A percentile compares a stretch with the other conserved stretches of the same genome.
These are phyloP conservation scores for Xylaria cubensis DNA, from an alignment of 495 filamentous ascomycete species.

Conservation along the genomic window DNA sequence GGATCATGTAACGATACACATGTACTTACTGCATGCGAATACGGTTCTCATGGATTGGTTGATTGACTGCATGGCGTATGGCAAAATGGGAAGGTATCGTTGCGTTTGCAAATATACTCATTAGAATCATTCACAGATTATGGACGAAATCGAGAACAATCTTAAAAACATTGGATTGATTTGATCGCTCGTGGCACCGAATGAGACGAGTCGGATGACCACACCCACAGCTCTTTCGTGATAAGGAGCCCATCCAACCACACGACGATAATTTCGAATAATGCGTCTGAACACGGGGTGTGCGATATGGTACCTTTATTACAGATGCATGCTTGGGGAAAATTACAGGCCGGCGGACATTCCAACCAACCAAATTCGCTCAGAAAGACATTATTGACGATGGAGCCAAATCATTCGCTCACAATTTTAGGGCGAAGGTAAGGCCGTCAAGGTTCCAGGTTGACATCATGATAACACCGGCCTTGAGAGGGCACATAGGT, in stretches of 20 bases:
- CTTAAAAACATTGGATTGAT: constrained; percentile 49
- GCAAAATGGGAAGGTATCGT: constrained; percentile 29
- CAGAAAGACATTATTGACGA: constrained; percentile 5
- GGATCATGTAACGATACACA: constrained; percentile 77
- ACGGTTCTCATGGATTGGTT: constrained; percentile 17
- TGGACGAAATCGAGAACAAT: constrained; percentile 41
- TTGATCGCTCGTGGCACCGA: constrained; percentile 37
- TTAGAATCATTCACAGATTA: constrained; percentile 44
- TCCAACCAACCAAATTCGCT: constrained; percentile 19
- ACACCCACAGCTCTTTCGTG: not conserved
- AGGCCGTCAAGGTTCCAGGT: not conserved
- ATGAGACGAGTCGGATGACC: not conserved
- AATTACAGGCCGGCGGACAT: constrained; percentile 8
- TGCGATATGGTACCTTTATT: not conserved
- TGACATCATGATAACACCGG: constrained; percentile 18
- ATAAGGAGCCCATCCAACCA: not conserved
- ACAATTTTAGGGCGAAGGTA: not conserved
- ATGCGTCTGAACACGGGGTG: not conserved
- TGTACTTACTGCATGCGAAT: constrained; percentile 37
- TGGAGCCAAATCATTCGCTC: constrained; percentile 15
- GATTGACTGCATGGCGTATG: constrained; percentile 28
- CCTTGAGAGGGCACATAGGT: not conserved
- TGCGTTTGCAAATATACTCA: constrained; percentile 39
- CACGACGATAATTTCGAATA: not conserved
- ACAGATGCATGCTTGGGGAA: constrained; percentile 9